Percentiles rank a stretch among this genome's conserved stretches.
phyloP scores from a whole-genome alignment of 192 early-diverging fungal genomes.

The Backusella tuberculispora region DNA sequence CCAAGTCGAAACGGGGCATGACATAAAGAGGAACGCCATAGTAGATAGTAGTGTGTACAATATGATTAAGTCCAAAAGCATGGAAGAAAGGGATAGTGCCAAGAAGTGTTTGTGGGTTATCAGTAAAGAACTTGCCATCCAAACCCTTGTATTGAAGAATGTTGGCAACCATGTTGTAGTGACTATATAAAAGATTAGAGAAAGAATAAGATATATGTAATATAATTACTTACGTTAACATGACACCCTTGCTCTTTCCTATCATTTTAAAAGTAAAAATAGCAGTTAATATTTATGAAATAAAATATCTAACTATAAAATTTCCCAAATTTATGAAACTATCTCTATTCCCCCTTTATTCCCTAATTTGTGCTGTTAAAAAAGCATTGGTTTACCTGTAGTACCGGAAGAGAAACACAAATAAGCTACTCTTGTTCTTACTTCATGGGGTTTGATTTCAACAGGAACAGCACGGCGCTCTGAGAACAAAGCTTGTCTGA shows the following conservation, averaged over 20 bases:
- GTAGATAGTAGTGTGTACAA: constrained; percentile 16
- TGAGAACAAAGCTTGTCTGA: background rate
- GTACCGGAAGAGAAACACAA: constrained; percentile 39
- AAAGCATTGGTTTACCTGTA: constrained; percentile 24
- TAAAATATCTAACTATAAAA: background rate
- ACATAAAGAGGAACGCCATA: constrained; percentile 53
- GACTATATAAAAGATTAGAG: constrained; percentile 53
- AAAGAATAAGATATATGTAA: constrained; percentile 56
- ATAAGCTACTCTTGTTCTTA: constrained; percentile 29
- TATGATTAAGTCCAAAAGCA: constrained; percentile 31
- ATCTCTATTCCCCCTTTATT: background rate
- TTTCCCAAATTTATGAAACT: background rate
- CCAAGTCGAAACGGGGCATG: constrained; percentile 64
- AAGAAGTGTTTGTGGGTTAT: background rate
- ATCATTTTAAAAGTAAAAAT: background rate
- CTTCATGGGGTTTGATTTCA: constrained; percentile 30
- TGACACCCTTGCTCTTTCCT: constrained; percentile 29
- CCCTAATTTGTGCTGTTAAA: background rate
- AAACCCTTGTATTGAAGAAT: constrained; percentile 16
- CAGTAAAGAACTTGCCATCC: constrained; percentile 48
- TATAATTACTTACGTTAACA: constrained; percentile 51
- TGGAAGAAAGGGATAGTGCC: constrained; percentile 39
- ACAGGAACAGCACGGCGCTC: constrained; percentile 19
- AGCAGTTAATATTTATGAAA: background rate
- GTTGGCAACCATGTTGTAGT: constrained; percentile 33